Percentiles rank a stretch among this genome's conserved stretches.
Evolutionary conservation across 2,329 filamentous ascomycete species (phyloP).

Genomic region (Scytalidium lignicola): DNA sequence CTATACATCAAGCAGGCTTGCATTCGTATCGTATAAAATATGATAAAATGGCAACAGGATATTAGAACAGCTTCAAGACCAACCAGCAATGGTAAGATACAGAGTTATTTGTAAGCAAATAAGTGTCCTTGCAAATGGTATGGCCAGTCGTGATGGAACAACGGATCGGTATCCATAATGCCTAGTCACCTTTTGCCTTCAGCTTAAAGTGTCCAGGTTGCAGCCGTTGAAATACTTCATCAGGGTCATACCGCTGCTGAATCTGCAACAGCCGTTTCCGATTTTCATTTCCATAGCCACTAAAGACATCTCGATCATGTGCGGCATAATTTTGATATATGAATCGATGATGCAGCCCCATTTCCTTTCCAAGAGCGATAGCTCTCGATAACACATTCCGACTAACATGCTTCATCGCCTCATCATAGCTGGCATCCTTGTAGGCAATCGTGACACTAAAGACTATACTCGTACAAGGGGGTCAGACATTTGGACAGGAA

Average conservation of each 20-base stretch:
- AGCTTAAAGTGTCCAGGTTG: conserved; percentile 17
- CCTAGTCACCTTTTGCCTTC: background rate
- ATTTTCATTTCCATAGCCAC: conserved; percentile 31
- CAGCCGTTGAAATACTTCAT: conserved; percentile 21
- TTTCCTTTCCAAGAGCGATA: conserved; percentile 6
- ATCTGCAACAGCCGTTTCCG: conserved; percentile 17
- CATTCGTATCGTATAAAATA: too few species aligned
- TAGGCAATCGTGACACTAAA: background rate
- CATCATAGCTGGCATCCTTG: conserved; percentile 8
- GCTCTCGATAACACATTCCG: background rate
- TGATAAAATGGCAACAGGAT: too few species aligned
- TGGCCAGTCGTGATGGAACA: too few species aligned
- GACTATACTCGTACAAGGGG: too few species aligned
- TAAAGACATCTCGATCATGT: conserved; percentile 28
- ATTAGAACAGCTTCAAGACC: too few species aligned
- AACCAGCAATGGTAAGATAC: too few species aligned
- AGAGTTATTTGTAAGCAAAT: too few species aligned
- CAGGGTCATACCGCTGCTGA: conserved; percentile 21
- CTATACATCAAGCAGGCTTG: too few species aligned
- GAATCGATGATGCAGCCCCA: conserved; percentile 10
- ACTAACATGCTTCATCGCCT: conserved; percentile 6
- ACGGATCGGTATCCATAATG: too few species aligned
- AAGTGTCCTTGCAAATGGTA: too few species aligned
- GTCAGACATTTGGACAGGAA: too few species aligned
- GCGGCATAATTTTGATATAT: conserved; percentile 35